Evolutionary conservation across 176 grass and related monocot species (phyloP).

Genomic region (Carex kokanica): DNA sequence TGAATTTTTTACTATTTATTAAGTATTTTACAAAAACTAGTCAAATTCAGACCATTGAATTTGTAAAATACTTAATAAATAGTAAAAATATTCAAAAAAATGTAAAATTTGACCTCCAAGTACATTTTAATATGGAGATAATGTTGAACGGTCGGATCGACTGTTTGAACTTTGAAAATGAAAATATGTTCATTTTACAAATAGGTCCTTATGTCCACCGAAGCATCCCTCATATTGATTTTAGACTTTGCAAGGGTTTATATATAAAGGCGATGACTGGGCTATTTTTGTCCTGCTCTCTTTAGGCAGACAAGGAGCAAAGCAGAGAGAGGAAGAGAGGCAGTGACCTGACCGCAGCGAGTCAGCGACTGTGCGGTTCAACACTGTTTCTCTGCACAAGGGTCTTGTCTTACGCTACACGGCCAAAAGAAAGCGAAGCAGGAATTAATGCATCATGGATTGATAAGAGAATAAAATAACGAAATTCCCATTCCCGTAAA

Average conservation of each 20-base stretch:
- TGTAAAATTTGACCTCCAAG: too few relatives aligned
- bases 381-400: constrained; percentile 23
- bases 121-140: too few relatives aligned
- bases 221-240: too few relatives aligned
- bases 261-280: not conserved
- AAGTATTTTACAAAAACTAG: too few relatives aligned
- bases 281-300: not conserved
- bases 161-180: too few relatives aligned
- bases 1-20: too few relatives aligned
- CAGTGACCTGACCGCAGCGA: constrained; percentile 4
- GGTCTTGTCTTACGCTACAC: constrained; percentile 13
- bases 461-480: constrained; percentile 9
- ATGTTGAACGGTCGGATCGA: too few relatives aligned
- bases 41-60: too few relatives aligned
- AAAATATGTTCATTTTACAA: too few relatives aligned
- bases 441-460: constrained; percentile 6
- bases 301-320: not conserved
- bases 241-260: not conserved
- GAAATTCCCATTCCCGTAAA: not conserved
- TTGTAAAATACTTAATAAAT: too few relatives aligned
- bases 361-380: not conserved
- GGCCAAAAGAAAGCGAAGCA: not conserved
- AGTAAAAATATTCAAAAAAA: too few relatives aligned
- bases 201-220: too few relatives aligned
- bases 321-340: not conserved